Evolutionary conservation across 805 yeast species (phyloP).

Genomic region (Kuraishia ogatae): DNA sequence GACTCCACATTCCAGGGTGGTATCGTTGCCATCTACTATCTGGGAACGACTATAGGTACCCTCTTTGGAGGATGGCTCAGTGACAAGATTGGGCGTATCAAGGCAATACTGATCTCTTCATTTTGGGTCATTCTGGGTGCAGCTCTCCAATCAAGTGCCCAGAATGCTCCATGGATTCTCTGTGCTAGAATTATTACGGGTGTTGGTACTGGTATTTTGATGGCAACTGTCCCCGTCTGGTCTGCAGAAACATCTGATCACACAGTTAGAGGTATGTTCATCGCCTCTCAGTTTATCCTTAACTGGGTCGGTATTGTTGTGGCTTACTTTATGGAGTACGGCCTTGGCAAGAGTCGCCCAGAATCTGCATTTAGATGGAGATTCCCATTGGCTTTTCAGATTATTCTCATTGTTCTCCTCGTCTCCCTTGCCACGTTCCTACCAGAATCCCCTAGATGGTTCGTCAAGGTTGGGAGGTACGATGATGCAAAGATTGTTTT

Average conservation of each 20-base stretch:
- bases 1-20: constrained; percentile 38
- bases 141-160: constrained; percentile 17
- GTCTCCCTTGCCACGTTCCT: constrained; percentile 10
- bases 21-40: constrained; percentile 38
- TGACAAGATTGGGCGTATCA: constrained; percentile 29
- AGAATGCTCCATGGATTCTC: constrained; percentile 33
- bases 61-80: constrained; percentile 27
- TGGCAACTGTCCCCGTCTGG: constrained; percentile 38
- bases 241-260: constrained; percentile 34
- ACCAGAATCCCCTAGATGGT: constrained; percentile 54
- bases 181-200: constrained; percentile 35
- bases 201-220: constrained; percentile 34
- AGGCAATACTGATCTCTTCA: constrained; percentile 25
- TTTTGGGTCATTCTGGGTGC: constrained; percentile 27
- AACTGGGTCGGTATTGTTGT: constrained; percentile 30
- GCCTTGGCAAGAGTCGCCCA: constrained; percentile 26
- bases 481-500: constrained; percentile 31
- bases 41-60: constrained; percentile 38
- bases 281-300: constrained; percentile 29
- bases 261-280: constrained; percentile 26
- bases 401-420: constrained; percentile 25
- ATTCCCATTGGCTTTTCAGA: constrained; percentile 36
- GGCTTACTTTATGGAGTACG: constrained; percentile 36
- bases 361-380: constrained; percentile 33
- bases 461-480: constrained; percentile 30